Percentiles rank a stretch among this genome's conserved stretches.
Evolutionary conservation across 2,329 filamentous ascomycete species (phyloP).

Genomic region (Cercospora sesami): DNA sequence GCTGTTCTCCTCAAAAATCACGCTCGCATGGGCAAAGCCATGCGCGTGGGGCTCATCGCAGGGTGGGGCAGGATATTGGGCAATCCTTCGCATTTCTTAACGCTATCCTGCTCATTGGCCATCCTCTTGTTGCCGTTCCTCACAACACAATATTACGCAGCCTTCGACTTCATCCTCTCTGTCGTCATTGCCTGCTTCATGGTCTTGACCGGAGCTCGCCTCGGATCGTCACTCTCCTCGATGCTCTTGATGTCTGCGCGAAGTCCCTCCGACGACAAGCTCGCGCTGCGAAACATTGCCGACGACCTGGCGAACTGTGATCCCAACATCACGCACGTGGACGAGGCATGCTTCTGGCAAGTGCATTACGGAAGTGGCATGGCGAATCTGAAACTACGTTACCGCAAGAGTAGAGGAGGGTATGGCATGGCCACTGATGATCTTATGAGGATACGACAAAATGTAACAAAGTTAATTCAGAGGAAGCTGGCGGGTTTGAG

Average conservation of each 20-base stretch:
- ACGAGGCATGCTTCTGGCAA: conserved; percentile 97
- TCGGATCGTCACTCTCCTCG: conserved; percentile 81
- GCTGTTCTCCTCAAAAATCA: conserved; percentile 88
- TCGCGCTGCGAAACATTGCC: conserved; percentile 70
- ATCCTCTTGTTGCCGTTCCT: conserved; percentile 81
- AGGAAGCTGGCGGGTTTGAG: conserved; percentile 82
- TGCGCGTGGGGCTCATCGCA: conserved; percentile 80
- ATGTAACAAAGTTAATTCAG: conserved; percentile 75
- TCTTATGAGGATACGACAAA: conserved; percentile 70
- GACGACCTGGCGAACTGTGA: conserved; percentile 76
- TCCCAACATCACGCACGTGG: conserved; percentile 70
- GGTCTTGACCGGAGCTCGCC: conserved; percentile 79
- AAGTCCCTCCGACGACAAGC: conserved; percentile 36
- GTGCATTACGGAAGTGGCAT: conserved; percentile 96
- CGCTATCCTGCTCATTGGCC: conserved; percentile 78
- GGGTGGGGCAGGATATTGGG: conserved; percentile 82
- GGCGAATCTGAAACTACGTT: conserved; percentile 87
- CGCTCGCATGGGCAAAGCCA: conserved; percentile 84
- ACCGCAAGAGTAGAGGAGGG: conserved; percentile 55
- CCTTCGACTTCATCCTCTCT: conserved; percentile 82
- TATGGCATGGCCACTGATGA: conserved; percentile 58
- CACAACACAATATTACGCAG: conserved; percentile 74
- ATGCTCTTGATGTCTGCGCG: conserved; percentile 94
- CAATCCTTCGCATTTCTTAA: conserved; percentile 94
- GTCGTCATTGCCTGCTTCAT: conserved; percentile 80